These are phyloP conservation scores for Sporormia fimetaria DNA, from an alignment of 495 filamentous ascomycete genomes.

Conservation along the genomic window DNA sequence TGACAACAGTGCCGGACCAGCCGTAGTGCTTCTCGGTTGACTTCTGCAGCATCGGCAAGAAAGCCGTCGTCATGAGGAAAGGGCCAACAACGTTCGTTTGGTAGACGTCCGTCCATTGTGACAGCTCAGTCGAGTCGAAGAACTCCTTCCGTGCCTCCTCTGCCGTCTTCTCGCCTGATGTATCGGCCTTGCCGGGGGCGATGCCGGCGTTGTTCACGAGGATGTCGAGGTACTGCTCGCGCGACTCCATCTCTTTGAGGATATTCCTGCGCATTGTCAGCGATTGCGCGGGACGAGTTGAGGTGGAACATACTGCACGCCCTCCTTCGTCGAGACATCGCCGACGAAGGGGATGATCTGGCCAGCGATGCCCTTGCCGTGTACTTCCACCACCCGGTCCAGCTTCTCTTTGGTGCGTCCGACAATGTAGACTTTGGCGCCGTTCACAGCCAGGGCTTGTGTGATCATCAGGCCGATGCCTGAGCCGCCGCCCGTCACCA, in stretches of 20 bases:
- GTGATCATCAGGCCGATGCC: constrained; percentile 33
- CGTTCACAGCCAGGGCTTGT: constrained; percentile 51
- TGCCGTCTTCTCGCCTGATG: constrained; percentile 23
- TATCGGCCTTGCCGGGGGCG: constrained; percentile 22
- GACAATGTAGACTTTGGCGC: constrained; percentile 45
- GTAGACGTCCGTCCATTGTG: constrained; percentile 40
- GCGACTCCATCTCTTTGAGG: constrained; percentile 17
- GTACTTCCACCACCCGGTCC: constrained; percentile 38
- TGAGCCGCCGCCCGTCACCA: constrained; percentile 42
- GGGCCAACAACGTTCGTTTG: constrained; percentile 41
- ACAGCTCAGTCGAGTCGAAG: constrained; percentile 38
- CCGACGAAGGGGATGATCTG: constrained; percentile 46
- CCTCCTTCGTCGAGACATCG: constrained; percentile 36
- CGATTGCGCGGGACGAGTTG: too few relatives aligned
- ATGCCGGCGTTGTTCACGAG: constrained; percentile 36
- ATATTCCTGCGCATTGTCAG: constrained; percentile 11
- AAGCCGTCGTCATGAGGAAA: constrained; percentile 39
- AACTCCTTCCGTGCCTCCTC: constrained; percentile 44
- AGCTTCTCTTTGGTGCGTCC: constrained; percentile 48
- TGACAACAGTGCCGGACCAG: constrained; percentile 21
- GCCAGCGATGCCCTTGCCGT: constrained; percentile 39
- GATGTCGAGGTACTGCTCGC: constrained; percentile 25
- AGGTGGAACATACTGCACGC: constrained; percentile 23
- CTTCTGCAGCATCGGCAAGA: constrained; percentile 24
- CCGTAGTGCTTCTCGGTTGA: constrained; percentile 16